A percentile compares a stretch with the other conserved stretches of the same genome.
Conservation (phyloP, 2,329 filamentous ascomycete species). For the Lithohypha guttulata region DNA sequence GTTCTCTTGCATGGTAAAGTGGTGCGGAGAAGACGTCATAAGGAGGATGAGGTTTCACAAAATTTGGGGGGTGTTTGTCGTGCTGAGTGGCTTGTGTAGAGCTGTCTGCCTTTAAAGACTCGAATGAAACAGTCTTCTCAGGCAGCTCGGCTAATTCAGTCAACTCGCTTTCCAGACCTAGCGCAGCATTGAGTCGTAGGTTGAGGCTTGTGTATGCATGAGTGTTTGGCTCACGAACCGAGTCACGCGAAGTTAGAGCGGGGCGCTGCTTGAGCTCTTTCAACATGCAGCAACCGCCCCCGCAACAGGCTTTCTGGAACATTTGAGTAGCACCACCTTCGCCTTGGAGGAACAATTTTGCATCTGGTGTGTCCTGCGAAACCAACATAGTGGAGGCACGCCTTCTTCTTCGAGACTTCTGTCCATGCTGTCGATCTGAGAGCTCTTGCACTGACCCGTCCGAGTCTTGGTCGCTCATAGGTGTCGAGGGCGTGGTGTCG, state of each 20-base stretch:
- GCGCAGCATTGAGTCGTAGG: slow-evolving; percentile 57
- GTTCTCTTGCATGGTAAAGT: slow-evolving; percentile 70
- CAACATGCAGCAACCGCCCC: slow-evolving; percentile 53
- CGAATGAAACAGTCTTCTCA: slow-evolving; percentile 61
- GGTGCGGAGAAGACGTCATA: slow-evolving; percentile 87
- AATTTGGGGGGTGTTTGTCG: slow-evolving; percentile 62
- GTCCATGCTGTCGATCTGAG: slow-evolving; percentile 14
- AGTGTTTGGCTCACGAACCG: slow-evolving; percentile 60
- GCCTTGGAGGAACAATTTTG: slow-evolving; percentile 46
- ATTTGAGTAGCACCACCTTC: slow-evolving; percentile 44
- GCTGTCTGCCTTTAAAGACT: slow-evolving; percentile 16
- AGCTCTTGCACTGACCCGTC: slow-evolving; percentile 26
- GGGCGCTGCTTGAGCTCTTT: slow-evolving; percentile 42
- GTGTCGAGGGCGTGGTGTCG: slow-evolving; percentile 32
- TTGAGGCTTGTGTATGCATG: slow-evolving; percentile 70
- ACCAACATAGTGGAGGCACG: slow-evolving; percentile 41
- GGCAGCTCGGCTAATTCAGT: slow-evolving; percentile 63
- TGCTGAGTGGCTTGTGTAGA: slow-evolving; percentile 1
- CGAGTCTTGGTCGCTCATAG: slow-evolving; percentile 29
- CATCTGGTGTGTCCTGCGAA: slow-evolving; percentile 49
- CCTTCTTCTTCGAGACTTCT: slow-evolving; percentile 25
- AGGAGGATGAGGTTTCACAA: slow-evolving; percentile 88
- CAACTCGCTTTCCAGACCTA: slow-evolving; percentile 59
- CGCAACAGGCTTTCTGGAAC: slow-evolving; percentile 53
- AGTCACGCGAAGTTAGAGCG: slow-evolving; percentile 32